A percentile compares a stretch with the other conserved stretches of the same genome.
phyloP scores from a whole-genome alignment of 176 grass and related monocot species.

The sorghum (Sorghum bicolor) region DNA sequence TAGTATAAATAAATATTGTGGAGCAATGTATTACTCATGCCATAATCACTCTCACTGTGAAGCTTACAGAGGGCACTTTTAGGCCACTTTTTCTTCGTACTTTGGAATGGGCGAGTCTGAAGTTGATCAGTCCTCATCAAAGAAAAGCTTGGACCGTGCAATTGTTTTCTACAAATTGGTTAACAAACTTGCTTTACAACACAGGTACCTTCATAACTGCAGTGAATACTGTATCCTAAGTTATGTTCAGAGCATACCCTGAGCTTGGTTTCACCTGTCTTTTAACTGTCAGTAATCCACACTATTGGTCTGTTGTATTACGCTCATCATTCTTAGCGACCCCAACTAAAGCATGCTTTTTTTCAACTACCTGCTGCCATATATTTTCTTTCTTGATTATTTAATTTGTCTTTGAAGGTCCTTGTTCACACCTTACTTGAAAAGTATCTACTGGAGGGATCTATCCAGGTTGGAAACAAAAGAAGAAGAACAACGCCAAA shows the following conservation, averaged over 20 bases:
- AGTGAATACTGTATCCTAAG: neutral
- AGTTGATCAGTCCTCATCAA: conserved; percentile 51
- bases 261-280: neutral
- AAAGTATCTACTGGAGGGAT: conserved; percentile 80
- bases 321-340: neutral
- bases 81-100: conserved; percentile 62
- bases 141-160: conserved; percentile 62
- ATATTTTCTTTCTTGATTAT: neutral
- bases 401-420: conserved; percentile 53
- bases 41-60: conserved; percentile 68
- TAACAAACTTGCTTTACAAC: conserved; percentile 69
- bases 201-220: conserved; percentile 42
- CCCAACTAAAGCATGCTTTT: neutral
- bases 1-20: conserved; percentile 54
- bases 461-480: conserved; percentile 54
- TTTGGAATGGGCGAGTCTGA: conserved; percentile 82
- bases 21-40: conserved; percentile 70
- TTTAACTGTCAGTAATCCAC: neutral
- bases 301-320: neutral
- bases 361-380: neutral
- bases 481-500: conserved; percentile 57
- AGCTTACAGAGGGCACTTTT: conserved; percentile 89
- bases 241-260: neutral
- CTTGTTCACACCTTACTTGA: conserved; percentile 93
- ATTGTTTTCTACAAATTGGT: conserved; percentile 83